Evolutionary conservation across 306 rosid species (phyloP), one percentile per base, ranked within the genome.

Genomic region (Prunus mira): DNA sequence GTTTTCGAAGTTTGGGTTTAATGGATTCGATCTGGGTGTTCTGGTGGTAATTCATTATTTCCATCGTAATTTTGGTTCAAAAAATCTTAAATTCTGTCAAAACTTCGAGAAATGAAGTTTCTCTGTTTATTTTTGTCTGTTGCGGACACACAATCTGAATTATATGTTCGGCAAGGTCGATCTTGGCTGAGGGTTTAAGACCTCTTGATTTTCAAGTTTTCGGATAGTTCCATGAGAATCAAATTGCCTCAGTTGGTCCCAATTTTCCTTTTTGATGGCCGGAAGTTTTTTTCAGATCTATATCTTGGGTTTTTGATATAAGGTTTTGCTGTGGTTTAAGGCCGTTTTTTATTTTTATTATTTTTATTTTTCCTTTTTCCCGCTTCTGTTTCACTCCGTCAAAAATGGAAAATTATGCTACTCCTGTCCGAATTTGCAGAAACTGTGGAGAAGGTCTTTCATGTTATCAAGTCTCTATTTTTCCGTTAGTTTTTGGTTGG

Each of bases 1-100:
- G 54, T 22, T 49, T 69, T 17, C 75, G 12, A 41, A 85, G 58
- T 75, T 82, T 2, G 77, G 64, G 55, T 74, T 71, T 67, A 64
- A 43, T 82, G 89, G 76, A 62, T 84, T 87, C 65, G 89, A 87
- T 92, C 89, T 80, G 71, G 45, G 75, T 61, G 78, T 80, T 76
- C 19, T 12, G 74, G 65, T 20, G 68, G 69, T 34, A 34, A 50
- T 47, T 56, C 38, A 50, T 70, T 52, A 66, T 50, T 47, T 67
- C 55, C 9, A 46, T 73, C 60, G 10, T 51, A 28, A 18, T 56
- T 74, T 47, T 60, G 9, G 50, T 69, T 71, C 9, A 24, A 38
- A 38, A 49, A 41, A 67, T 25, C 15, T 74, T 4, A 66, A 12
- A 18, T 67, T 64, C 25, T 17, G 65, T 43, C 49, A 9, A 12